These are phyloP conservation scores for Brassica carinata DNA, from an alignment of 345 rosid genomes.

Conservation along the genomic window DNA sequence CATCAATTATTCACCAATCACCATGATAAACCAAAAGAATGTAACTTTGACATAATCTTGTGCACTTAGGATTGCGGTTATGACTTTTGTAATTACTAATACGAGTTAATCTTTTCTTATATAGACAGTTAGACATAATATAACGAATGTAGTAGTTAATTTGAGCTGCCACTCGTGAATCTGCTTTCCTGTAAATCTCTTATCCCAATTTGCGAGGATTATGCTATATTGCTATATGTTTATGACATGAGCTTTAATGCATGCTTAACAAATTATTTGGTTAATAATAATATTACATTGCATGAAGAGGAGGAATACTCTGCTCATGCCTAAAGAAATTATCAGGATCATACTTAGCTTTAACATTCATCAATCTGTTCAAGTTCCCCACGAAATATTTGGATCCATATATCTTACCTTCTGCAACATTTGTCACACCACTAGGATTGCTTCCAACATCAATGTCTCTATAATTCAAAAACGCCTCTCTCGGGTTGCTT, in stretches of 20 bases:
- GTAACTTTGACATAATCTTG: not conserved
- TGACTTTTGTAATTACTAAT: not conserved
- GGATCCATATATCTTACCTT: slow-evolving; percentile 39
- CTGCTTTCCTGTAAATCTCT: not conserved
- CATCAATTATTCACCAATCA: not conserved
- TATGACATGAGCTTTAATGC: slow-evolving; percentile 10
- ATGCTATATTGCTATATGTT: not conserved
- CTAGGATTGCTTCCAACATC: slow-evolving; percentile 29
- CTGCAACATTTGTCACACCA: slow-evolving; percentile 2
- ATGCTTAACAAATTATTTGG: not conserved
- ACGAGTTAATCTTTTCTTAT: no score
- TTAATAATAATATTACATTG: slow-evolving; percentile 12
- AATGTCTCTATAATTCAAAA: slow-evolving; percentile 38
- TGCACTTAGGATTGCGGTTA: not conserved
- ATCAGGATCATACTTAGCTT: slow-evolving; percentile 40
- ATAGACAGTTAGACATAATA: not conserved
- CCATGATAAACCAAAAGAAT: not conserved
- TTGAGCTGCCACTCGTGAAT: not conserved
- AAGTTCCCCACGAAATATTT: slow-evolving; percentile 42
- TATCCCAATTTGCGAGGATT: not conserved
- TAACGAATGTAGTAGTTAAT: not conserved
- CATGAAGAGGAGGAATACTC: slow-evolving; percentile 33
- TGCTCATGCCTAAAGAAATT: slow-evolving; percentile 48
- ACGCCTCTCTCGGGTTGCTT: slow-evolving; percentile 46
- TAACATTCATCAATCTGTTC: slow-evolving; percentile 38